Base-by-base conservation (phyloP, 2,329 filamentous ascomycete genomes). In the Penicillium nordicum region DNA sequence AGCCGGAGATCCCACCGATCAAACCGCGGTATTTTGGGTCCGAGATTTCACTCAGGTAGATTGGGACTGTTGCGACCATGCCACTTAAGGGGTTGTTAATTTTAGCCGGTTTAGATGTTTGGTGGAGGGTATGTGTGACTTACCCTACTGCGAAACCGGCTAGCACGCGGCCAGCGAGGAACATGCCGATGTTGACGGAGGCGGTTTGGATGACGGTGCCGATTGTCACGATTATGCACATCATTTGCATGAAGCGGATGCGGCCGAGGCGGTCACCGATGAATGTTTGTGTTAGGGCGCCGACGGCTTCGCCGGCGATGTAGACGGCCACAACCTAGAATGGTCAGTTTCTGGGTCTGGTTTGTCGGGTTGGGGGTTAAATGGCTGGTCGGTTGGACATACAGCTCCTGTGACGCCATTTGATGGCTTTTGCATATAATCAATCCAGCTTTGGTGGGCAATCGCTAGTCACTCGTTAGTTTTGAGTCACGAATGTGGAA, bases 281-380 rank as follows among this genome's bases (percentile, higher is more conserved):
- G 5, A 78, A 73, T 3, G 79, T 84, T 63, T 85, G 83, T 0
- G 72, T 72, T 8, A 83, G 57, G 16, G 82, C 80, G 1, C 83
- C 83, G 5, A 80, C 69, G 12, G 81, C 81, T 67, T 86, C 83
- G 29, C 83, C 83, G 6, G 82, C 82, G 57, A 85, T 83, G 62
- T 85, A 85, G 3, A 84, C 79, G 6, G 82, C 76, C 4, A 84
- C 82, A 2, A 84, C 82, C 72, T 78, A 49, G 3, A 5, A 9
- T 29, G 6, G 37, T 59, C 42, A 51, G 46, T 36, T 52, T 50
- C 4, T 27, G 37, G 10, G 21, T 29, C 3, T 2, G 5, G 14
- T n/a, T 6, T 12, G 8, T 30, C 4, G 1, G 29, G 4, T 21
- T 36, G 5, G 12, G 14, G 34, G 12, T 4, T n/a, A 11, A n/a